phyloP scores from a whole-genome alignment of 805 yeast genomes.

The Lachancea waltii region DNA sequence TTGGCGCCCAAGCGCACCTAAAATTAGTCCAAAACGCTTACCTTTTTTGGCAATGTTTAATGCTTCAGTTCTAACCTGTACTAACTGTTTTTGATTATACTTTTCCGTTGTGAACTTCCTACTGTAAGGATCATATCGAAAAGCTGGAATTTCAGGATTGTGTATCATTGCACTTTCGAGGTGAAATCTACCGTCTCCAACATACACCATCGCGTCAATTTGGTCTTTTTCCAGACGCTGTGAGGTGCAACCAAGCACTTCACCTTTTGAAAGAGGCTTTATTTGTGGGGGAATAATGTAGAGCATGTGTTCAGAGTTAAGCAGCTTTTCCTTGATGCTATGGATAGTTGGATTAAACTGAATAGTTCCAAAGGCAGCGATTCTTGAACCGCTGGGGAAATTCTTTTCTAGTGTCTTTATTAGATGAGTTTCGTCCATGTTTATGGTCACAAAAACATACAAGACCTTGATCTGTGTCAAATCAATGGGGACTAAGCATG shows the following conservation, averaged over 20 bases:
- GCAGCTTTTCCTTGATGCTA: constrained; percentile 56
- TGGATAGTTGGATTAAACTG: constrained; percentile 95
- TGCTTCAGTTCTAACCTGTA: constrained; percentile 66
- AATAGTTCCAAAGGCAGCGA: constrained; percentile 91
- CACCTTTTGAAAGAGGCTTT: constrained; percentile 89
- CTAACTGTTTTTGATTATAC: constrained; percentile 82
- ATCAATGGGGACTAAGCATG: constrained; percentile 93
- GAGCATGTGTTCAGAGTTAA: constrained; percentile 43
- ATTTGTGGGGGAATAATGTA: constrained; percentile 82
- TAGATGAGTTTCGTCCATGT: constrained; percentile 77
- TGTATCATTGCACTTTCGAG: constrained; percentile 95
- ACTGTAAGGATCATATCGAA: constrained; percentile 90
- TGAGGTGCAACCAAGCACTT: constrained; percentile 93
- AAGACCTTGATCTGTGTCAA: constrained; percentile 83
- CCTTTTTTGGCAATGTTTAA: constrained; percentile 53
- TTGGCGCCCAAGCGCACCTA: constrained; percentile 94
- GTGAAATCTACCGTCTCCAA: constrained; percentile 97
- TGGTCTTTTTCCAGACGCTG: constrained; percentile 63
- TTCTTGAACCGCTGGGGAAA: constrained; percentile 52
- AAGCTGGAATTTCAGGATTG: constrained; percentile 89
- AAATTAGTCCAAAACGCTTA: constrained; percentile 68
- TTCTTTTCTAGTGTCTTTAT: constrained; percentile 69
- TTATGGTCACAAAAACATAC: constrained; percentile 92
- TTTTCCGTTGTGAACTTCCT: constrained; percentile 83
- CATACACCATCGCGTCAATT: constrained; percentile 74